Evolutionary conservation across 2,329 filamentous ascomycete species (phyloP), one percentile per base, ranked within the genome.

Genomic region (Trichoderma lentiforme): DNA sequence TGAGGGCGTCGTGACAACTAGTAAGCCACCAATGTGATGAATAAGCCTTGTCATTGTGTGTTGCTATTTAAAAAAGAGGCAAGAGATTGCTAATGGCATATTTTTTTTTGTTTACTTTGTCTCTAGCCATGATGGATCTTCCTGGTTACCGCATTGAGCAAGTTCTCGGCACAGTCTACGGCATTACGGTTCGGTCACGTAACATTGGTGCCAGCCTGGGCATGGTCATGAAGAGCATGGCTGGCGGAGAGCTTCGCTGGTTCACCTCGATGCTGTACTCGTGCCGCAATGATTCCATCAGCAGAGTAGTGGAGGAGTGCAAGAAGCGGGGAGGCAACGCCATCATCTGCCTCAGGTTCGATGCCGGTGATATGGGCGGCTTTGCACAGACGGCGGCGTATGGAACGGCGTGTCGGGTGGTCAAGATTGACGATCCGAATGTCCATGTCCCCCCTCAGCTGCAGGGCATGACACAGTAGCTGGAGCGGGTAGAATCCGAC

Each of bases 371-470:
- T 73, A 79, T 89, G 74, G 85, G 83, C 32, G 84, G 85, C 2
- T 90, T 87, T 75, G 86, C 86, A 3, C 88, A 90, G 80, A 86
- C 87, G 53, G 88, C 86, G 73, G 88, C 87, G 0, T 90, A 90
- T 76, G 88, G 88, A 3, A 90, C 88, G 4, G 88, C 88, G 3
- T 86, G 84, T 65, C 75, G 88, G 14, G 83, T 90, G 30, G 87
- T 90, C 80, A 89, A 86, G 81, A 78, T 89, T 70, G 84, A 87
- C 14, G 81, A 78, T 24, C 21, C 47, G 4, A 72, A 28, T 21
- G 71, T 73, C 34, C 73, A 75, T 4, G 74, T 76, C 53, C 77
- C 77, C 32, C 73, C 78, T 2, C 79, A 81, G 74, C 74, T 81
- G 24, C 70, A 56, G 43, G 71, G 26, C 61, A 9, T 15, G 32